A percentile compares a stretch with the other conserved stretches of the same genome.
Conservation (phyloP, 768 basidiomycete species). For the Glaciozyma antarctica region DNA sequence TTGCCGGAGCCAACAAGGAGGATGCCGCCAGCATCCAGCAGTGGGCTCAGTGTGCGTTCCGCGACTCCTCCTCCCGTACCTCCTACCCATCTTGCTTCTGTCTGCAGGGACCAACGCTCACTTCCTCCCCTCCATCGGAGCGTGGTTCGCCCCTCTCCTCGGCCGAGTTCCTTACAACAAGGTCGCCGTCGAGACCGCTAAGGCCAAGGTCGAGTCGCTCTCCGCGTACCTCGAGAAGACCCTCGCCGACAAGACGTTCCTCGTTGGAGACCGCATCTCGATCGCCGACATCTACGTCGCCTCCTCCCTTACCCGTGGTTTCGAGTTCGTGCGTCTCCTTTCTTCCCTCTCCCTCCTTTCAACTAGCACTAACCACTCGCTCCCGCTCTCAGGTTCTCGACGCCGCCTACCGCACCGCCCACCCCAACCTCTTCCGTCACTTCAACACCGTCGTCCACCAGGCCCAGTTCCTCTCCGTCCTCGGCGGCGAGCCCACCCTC, state of each 20-base stretch:
- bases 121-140: slow-evolving; percentile 11
- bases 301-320: slow-evolving; percentile 49
- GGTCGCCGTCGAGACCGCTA: slow-evolving; percentile 41
- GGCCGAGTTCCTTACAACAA: slow-evolving; percentile 62
- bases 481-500: slow-evolving; percentile 45
- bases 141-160: slow-evolving; percentile 42
- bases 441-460: slow-evolving; percentile 82
- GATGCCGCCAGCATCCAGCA: slow-evolving; percentile 72
- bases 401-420: slow-evolving; percentile 53
- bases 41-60: slow-evolving; percentile 59
- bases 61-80: background rate
- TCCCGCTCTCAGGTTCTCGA: slow-evolving; percentile 47
- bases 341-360: too few relatives aligned
- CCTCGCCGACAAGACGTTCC: slow-evolving; percentile 71
- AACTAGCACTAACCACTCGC: background rate
- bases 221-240: slow-evolving; percentile 63
- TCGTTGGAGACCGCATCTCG: slow-evolving; percentile 89
- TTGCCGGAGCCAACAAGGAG: slow-evolving; percentile 58
- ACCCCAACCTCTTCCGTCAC: slow-evolving; percentile 72
- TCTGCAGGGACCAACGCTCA: slow-evolving; percentile 15
- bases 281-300: slow-evolving; percentile 76
- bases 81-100: slow-evolving; percentile 35
- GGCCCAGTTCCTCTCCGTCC: slow-evolving; percentile 56
- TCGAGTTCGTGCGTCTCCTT: slow-evolving; percentile 37
- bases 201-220: slow-evolving; percentile 37